phyloP scores from a whole-genome alignment of 768 basidiomycete species.

The Galerina sulciceps region DNA sequence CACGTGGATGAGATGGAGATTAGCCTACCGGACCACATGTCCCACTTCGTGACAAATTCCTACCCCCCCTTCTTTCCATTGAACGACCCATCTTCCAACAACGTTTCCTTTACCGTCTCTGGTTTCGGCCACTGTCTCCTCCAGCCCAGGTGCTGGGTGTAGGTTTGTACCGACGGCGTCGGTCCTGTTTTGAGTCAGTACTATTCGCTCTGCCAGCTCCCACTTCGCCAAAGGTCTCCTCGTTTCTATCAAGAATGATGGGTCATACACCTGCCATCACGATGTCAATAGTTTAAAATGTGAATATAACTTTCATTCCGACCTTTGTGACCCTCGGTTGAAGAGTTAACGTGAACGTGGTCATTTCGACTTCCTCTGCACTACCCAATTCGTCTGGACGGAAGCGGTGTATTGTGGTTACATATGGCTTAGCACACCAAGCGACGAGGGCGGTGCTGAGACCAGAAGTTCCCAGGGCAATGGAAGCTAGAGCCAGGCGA shows the following conservation, averaged over 20 bases:
- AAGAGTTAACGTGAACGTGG: constrained; percentile 65
- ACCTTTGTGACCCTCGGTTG: constrained; percentile 67
- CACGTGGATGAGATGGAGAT: not conserved
- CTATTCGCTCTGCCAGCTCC: constrained; percentile 67
- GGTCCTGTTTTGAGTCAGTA: constrained; percentile 45
- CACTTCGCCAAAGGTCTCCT: constrained; percentile 77
- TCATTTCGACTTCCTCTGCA: constrained; percentile 67
- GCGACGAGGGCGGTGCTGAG: constrained; percentile 77
- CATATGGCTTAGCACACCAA: constrained; percentile 77
- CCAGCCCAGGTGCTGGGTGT: constrained; percentile 45
- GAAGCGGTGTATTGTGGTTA: constrained; percentile 60
- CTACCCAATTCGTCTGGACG: constrained; percentile 45
- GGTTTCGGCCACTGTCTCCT: constrained; percentile 86
- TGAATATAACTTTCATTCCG: constrained; percentile 7
- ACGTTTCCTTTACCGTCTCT: constrained; percentile 58
- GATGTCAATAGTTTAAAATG: not conserved
- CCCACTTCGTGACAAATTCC: constrained; percentile 71
- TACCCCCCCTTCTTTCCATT: constrained; percentile 68
- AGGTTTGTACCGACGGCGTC: constrained; percentile 32
- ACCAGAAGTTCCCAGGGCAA: constrained; percentile 74
- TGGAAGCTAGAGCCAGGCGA: constrained; percentile 66
- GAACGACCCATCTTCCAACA: constrained; percentile 79
- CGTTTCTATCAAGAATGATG: constrained; percentile 69
- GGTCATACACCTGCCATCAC: constrained; percentile 61
- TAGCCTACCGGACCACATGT: constrained; percentile 63